Evolutionary conservation across 177 flowering plant genomes (phyloP), one percentile per base, ranked within the genome.

Genomic region (Vitis hybrid): DNA sequence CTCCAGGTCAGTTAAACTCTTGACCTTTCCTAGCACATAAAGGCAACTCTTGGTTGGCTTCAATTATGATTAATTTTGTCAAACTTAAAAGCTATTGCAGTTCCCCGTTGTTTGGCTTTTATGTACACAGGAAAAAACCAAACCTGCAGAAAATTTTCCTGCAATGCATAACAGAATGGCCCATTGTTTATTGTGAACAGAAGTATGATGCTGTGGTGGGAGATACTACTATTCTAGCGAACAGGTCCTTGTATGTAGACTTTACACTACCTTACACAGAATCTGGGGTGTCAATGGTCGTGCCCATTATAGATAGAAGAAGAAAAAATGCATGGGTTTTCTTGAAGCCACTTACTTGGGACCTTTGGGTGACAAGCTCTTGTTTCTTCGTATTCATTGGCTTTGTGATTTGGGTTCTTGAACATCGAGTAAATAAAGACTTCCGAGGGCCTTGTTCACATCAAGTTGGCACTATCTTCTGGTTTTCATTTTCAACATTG

Each of bases 231-330:
- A 88, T 86, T 12, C 70, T 56, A 60, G 79, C 85, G 17, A 70
- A 78, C 17, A 70, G 89, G 17, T 70, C 86, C 1, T 1, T 1
- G 18, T 68, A 50, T 52, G 83, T 82, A 1, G 89, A 88, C 50
- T 86, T 84, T 51, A 77, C 88, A 9, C 57, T 79, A 14, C 89
- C 91, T 0, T 84, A 81, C 62, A 64, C 81, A 1, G 86, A 82
- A 23, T 75, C 83, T 1, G 88, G 85, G 7, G 82, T 88, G 0
- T 56, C 79, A 19, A 75, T 81, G 81, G 64, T 86, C 0, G 89
- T 80, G 3, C 66, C 69, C 3, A 39, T 75, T 2, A 74, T 62
- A 74, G 64, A 68, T 1, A 45, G 75, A 11, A 26, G 21, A 34
- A 72, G 60, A 11, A 68, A 63, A 14, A 76, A 78, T 56, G 68